Evolutionary conservation across 805 yeast species (phyloP), one percentile per base, ranked within the genome.

Genomic region (Sugiyamaella mastotermitis): DNA sequence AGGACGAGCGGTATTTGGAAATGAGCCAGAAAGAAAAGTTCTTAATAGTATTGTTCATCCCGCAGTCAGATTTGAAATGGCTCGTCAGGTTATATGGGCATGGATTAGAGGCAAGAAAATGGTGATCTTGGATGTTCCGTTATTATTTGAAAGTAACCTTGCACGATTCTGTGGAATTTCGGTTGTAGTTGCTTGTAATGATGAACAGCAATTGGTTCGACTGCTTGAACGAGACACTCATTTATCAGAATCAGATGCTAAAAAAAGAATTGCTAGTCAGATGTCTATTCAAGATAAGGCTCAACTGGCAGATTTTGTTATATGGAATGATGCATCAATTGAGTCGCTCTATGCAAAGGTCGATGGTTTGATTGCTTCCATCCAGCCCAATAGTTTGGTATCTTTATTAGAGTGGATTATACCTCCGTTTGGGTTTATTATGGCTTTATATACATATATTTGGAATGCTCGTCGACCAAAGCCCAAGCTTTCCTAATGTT

Each of bases 41-140:
- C 65, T 92, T 45, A 92, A 92, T 55, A 53, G 69, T 3, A 78
- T 92, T 9, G 84, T 88, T 0, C 99, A 92, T 55, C 95, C 97
- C 0, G 90, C 85, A 4, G 88, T 92, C 1, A 70, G 80, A 31
- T 64, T 71, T 46, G 82, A 75, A 32, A 85, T 90, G 53, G 56
- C 74, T 6, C 62, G 69, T 60, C 74, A 72, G 48, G 62, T 85
- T 1, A 25, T 80, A 2, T 42, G 48, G 36, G 73, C 74, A 13
- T 92, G 87, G 69, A 21, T 85, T 10, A 16, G 42, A 17, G 76
- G 85, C 10, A 55, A 74, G 31, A 57, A 66, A 10, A 50, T 86
- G 53, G 87, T 86, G 3, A 62, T 92, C 0, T 60, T 92, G 34
- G 99, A 92, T 53, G 90, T 94, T 2, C 99, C 99, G 1, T 64